phyloP scores from a whole-genome alignment of 2,329 filamentous ascomycete species.

The Sclerotinia sclerotiorum region DNA sequence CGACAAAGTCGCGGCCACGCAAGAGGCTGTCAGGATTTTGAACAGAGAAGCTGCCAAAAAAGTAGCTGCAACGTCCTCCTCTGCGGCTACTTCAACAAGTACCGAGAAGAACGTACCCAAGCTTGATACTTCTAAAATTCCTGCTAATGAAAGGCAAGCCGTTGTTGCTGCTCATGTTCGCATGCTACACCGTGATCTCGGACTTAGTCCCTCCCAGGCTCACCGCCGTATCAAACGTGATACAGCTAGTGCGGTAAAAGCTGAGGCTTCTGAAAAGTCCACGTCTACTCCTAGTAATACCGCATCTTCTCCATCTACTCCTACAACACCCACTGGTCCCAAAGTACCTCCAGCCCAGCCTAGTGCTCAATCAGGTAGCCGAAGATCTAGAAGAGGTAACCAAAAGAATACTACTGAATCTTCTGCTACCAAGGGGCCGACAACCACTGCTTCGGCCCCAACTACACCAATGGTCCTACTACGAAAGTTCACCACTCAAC shows the following conservation, averaged over 20 bases:
- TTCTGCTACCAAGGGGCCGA: slow-evolving; percentile 30
- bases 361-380: slow-evolving; percentile 28
- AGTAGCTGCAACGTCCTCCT: slow-evolving; percentile 40
- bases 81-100: neutral
- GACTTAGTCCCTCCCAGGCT: slow-evolving; percentile 61
- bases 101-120: slow-evolving; percentile 46
- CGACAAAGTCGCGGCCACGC: slow-evolving; percentile 60
- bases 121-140: slow-evolving; percentile 52
- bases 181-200: slow-evolving; percentile 65
- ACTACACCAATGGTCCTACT: slow-evolving; percentile 43
- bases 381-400: slow-evolving; percentile 43
- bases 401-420: slow-evolving; percentile 32
- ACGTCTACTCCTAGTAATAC: slow-evolving; percentile 19
- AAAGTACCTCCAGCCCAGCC: slow-evolving; percentile 34
- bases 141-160: slow-evolving; percentile 40
- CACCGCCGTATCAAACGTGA: slow-evolving; percentile 61
- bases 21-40: slow-evolving; percentile 62
- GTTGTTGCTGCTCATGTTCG: slow-evolving; percentile 63
- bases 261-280: slow-evolving; percentile 31
- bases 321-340: slow-evolving; percentile 37
- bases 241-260: slow-evolving; percentile 40
- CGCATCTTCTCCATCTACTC: slow-evolving; percentile 17
- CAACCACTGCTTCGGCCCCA: slow-evolving; percentile 34
- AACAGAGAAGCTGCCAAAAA: slow-evolving; percentile 58
- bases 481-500: slow-evolving; percentile 42